Conservation (phyloP, 805 yeast species). For the Lachancea thermotolerans region DNA sequence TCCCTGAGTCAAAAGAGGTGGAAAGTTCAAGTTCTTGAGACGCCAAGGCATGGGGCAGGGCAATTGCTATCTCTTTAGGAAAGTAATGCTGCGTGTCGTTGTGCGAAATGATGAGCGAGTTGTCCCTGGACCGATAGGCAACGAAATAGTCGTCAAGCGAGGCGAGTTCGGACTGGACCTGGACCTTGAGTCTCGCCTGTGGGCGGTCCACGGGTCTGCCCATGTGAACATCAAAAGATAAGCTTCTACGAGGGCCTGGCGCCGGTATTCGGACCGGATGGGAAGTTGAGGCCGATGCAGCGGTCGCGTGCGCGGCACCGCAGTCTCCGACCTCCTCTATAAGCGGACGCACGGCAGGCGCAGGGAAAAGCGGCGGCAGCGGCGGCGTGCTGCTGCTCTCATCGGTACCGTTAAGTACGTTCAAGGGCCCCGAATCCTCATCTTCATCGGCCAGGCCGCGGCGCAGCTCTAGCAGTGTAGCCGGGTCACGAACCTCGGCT, state of each 20-base stretch:
- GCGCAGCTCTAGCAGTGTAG: conserved; percentile 39
- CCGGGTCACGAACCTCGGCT: conserved; percentile 32
- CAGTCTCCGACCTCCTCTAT: conserved; percentile 48
- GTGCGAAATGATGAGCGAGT: conserved; percentile 31
- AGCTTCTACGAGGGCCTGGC: too few relatives aligned
- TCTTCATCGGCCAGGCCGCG: conserved; percentile 13
- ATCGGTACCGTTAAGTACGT: too few relatives aligned
- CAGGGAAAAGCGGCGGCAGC: conserved; percentile 1
- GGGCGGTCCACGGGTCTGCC: conserved; percentile 25
- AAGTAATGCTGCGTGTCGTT: conserved; percentile 16
- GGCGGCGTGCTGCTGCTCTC: neutral
- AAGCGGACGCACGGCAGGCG: conserved; percentile 31
- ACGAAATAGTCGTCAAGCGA: conserved; percentile 33
- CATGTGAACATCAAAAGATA: conserved; percentile 24
- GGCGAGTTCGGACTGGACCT: conserved; percentile 29
- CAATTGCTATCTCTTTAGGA: conserved; percentile 30
- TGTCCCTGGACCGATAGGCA: conserved; percentile 21
- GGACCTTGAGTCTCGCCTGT: conserved; percentile 33
- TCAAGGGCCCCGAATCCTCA: neutral
- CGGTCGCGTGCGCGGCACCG: neutral
- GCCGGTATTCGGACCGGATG: conserved; percentile 14
- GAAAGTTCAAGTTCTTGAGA: neutral
- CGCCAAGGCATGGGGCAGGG: conserved; percentile 26
- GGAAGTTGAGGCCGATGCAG: neutral
- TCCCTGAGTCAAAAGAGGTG: neutral